Conservation (phyloP, 2,329 filamentous ascomycete species). For the Ascosphaera acerosa region DNA sequence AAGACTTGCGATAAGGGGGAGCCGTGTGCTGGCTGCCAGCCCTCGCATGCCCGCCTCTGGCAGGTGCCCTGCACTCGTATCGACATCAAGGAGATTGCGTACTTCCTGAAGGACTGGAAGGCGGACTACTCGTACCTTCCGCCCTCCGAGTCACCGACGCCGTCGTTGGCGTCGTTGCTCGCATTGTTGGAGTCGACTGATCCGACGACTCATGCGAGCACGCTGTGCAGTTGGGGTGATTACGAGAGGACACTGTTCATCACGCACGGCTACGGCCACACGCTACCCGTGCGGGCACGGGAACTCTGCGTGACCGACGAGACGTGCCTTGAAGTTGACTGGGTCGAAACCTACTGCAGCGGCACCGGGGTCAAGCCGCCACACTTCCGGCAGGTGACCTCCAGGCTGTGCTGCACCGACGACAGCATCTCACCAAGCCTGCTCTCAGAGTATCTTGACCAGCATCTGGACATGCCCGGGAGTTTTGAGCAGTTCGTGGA, state of each 20-base stretch:
- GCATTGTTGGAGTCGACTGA: too few species aligned
- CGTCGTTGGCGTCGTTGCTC: too few species aligned
- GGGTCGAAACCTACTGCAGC: conserved; percentile 80
- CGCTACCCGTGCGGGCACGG: conserved; percentile 73
- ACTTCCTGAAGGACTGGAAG: conserved; percentile 99
- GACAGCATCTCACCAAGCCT: conserved; percentile 62
- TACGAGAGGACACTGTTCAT: conserved; percentile 54
- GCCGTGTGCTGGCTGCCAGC: conserved; percentile 84
- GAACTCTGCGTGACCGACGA: conserved; percentile 85
- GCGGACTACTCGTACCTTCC: too few species aligned
- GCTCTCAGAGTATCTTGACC: conserved; percentile 78
- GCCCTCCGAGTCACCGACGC: too few species aligned
- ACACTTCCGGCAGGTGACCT: conserved; percentile 66
- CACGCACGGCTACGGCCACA: conserved; percentile 87
- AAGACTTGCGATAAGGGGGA: conserved; percentile 98
- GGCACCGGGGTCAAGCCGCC: conserved; percentile 48
- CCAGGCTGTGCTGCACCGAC: conserved; percentile 67
- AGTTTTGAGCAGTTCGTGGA: conserved; percentile 86
- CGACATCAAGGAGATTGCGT: conserved; percentile 94
- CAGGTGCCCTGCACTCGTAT: conserved; percentile 94
- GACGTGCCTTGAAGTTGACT: conserved; percentile 79
- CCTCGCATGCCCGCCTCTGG: conserved; percentile 85
- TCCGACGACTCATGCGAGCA: conserved; percentile 69
- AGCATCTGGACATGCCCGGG: conserved; percentile 73
- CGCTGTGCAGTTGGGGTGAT: conserved; percentile 62